Conservation (phyloP, 2,329 filamentous ascomycete genomes). For the Ceratocystis lukuohia region DNA sequence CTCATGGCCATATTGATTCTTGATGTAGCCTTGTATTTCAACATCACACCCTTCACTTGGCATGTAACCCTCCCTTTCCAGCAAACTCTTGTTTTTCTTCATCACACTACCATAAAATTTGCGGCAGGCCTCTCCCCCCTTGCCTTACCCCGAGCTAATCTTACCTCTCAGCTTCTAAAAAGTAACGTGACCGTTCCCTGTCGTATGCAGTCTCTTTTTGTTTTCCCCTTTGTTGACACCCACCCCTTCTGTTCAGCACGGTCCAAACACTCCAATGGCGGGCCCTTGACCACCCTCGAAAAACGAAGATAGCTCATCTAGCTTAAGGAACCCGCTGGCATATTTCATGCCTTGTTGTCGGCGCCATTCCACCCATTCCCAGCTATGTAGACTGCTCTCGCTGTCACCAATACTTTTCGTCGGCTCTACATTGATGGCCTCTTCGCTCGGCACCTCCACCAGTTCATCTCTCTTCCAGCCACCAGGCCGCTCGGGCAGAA, state of each 20-base stretch:
- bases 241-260: conserved; percentile 25
- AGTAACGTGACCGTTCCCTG: neutral
- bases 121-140: neutral
- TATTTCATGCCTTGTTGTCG: conserved; percentile 42
- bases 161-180: neutral
- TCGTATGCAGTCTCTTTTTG: neutral
- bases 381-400: conserved; percentile 27
- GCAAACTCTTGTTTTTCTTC: neutral
- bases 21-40: no score
- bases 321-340: conserved; percentile 41
- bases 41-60: no score
- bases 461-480: conserved; percentile 41
- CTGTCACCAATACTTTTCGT: conserved; percentile 19
- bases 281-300: conserved; percentile 43
- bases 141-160: neutral
- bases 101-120: neutral
- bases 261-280: conserved; percentile 37
- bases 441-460: conserved; percentile 28
- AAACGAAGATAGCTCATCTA: conserved; percentile 40
- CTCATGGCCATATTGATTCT: no score
- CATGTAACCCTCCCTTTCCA: no score
- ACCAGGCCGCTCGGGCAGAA: conserved; percentile 61
- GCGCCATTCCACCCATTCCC: conserved; percentile 49
- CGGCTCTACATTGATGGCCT: conserved; percentile 22
- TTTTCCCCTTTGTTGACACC: neutral